These are phyloP conservation scores for Umbelopsis sp. DNA, from an alignment of 192 early-diverging fungal species.

Conservation along the genomic window DNA sequence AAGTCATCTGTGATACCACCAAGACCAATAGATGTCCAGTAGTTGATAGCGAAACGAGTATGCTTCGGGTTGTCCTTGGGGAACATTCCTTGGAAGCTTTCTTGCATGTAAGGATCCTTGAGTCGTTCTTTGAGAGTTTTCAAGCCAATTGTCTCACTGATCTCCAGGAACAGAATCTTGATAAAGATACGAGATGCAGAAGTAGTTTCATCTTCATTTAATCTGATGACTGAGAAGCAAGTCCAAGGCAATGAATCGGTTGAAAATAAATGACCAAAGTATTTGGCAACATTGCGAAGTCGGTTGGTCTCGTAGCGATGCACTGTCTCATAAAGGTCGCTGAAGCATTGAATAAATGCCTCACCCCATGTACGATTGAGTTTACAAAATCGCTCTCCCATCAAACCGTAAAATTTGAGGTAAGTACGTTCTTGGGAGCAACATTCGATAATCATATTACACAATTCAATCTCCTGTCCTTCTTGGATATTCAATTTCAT, in stretches of 20 bases:
- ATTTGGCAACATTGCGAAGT: constrained; percentile 90
- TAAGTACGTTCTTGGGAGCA: constrained; percentile 96
- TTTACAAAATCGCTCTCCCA: constrained; percentile 92
- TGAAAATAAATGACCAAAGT: constrained; percentile 85
- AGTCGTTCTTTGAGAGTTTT: constrained; percentile 71
- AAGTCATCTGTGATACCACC: constrained; percentile 93
- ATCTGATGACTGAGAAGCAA: constrained; percentile 72
- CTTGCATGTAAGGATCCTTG: constrained; percentile 69
- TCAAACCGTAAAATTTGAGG: constrained; percentile 89
- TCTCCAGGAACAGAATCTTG: constrained; percentile 92
- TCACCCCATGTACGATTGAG: constrained; percentile 78
- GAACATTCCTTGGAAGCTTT: constrained; percentile 86
- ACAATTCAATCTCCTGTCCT: constrained; percentile 89
- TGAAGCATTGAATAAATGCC: constrained; percentile 79
- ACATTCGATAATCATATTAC: constrained; percentile 97
- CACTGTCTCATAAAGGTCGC: constrained; percentile 85
- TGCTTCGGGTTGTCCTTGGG: constrained; percentile 86
- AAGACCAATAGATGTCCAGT: constrained; percentile 92
- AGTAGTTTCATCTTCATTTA: constrained; percentile 97
- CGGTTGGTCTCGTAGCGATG: constrained; percentile 94
- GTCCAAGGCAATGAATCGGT: constrained; percentile 87
- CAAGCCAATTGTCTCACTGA: constrained; percentile 83
- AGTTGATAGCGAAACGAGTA: constrained; percentile 97
- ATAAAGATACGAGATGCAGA: constrained; percentile 96
- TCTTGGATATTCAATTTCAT: constrained; percentile 82